These are phyloP conservation scores for Aspergillus amoenus DNA, from an alignment of 2,329 filamentous ascomycete genomes.

Conservation along the genomic window DNA sequence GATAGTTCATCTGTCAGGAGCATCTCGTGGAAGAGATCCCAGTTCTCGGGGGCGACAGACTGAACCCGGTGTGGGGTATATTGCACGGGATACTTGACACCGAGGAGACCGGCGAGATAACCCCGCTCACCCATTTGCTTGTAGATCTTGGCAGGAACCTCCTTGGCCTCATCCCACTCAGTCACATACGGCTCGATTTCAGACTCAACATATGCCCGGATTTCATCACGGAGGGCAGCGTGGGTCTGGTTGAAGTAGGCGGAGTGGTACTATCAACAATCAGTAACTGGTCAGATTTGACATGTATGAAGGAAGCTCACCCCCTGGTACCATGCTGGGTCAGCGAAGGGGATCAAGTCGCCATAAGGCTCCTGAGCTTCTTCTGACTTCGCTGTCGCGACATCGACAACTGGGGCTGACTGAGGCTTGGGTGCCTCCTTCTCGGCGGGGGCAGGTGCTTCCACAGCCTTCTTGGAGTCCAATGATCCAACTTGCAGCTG, in stretches of 20 bases:
- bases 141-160: constrained; percentile 85
- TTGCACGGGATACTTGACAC: constrained; percentile 72
- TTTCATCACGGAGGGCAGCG: constrained; percentile 82
- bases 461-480: constrained; percentile 73
- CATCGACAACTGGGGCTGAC: constrained; percentile 48
- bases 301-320: constrained; percentile 54
- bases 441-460: constrained; percentile 50
- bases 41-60: constrained; percentile 80
- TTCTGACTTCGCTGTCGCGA: constrained; percentile 52
- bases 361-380: constrained; percentile 84
- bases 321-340: constrained; percentile 92
- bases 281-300: not conserved
- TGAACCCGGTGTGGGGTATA: constrained; percentile 70
- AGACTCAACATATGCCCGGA: constrained; percentile 86
- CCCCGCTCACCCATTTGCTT: constrained; percentile 92
- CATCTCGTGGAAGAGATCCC: constrained; percentile 99
- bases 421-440: constrained; percentile 57
- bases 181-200: constrained; percentile 88
- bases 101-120: constrained; percentile 87
- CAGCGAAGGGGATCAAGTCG: constrained; percentile 82
- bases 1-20: constrained; percentile 92
- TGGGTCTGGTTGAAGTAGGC: constrained; percentile 96
- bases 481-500: constrained; percentile 69
- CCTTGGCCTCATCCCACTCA: constrained; percentile 96
- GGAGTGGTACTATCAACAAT: constrained; percentile 72